Conservation (phyloP, 306 rosid genomes). For the Myrica gale region DNA sequence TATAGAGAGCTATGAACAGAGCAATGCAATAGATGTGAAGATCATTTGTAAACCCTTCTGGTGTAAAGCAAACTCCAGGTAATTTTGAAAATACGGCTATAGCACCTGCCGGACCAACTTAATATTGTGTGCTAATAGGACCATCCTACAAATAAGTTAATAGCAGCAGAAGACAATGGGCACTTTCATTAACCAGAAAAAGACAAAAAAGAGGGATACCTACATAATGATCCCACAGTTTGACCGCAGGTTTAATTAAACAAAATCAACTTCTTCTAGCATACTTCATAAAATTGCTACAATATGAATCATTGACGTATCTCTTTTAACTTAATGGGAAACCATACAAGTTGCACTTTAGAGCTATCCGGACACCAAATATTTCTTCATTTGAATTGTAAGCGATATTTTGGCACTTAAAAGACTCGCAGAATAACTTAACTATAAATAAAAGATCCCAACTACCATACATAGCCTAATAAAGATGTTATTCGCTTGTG, state of each 20-base stretch:
- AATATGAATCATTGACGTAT: no score
- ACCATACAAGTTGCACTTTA: not conserved
- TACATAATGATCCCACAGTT: no score
- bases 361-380: not conserved
- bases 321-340: no score
- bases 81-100: not conserved
- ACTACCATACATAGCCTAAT: not conserved
- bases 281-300: no score
- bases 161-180: no score
- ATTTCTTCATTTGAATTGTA: not conserved
- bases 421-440: not conserved
- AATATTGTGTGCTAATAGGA: not conserved
- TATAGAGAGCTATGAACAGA: not conserved
- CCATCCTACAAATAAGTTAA: no score
- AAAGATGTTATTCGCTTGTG: not conserved
- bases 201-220: no score
- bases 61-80: not conserved
- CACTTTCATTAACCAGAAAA: no score
- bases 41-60: not conserved
- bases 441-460: not conserved
- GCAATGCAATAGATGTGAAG: not conserved
- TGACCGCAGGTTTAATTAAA: no score
- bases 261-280: no score
- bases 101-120: not conserved
- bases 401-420: not conserved